These are phyloP conservation scores for Dactylorhiza incarnata DNA, from an alignment of 106 monocot genomes.

Conservation along the genomic window DNA sequence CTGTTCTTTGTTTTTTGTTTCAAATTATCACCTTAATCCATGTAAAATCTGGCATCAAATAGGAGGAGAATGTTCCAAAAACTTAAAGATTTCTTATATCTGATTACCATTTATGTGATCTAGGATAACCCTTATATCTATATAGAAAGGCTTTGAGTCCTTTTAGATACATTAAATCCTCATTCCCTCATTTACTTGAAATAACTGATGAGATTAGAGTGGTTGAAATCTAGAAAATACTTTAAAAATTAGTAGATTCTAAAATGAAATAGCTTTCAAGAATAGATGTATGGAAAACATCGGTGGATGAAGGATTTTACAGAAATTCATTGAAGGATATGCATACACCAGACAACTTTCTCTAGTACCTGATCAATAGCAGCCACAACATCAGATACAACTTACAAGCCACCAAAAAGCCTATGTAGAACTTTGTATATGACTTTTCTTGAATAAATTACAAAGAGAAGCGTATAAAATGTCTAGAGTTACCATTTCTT, in stretches of 20 bases:
- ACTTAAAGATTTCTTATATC: no score
- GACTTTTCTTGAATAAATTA: constrained; percentile 5
- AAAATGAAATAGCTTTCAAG: background rate
- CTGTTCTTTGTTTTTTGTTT: no score
- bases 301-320: background rate
- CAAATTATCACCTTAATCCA: no score
- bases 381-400: constrained; percentile 92
- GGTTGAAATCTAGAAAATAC: background rate
- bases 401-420: constrained; percentile 97
- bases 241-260: background rate
- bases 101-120: no score
- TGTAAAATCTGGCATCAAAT: no score
- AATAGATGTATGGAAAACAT: background rate
- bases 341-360: background rate
- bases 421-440: constrained; percentile 93
- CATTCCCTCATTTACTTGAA: no score
- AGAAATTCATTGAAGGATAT: background rate
- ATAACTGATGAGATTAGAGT: no score
- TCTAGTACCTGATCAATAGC: constrained; percentile 86
- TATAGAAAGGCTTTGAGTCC: no score
- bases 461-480: constrained; percentile 63
- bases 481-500: constrained; percentile 94
- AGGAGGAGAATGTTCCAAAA: no score
- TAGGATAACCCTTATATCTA: no score
- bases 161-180: no score